Conservation (phyloP, 306 rosid species). For the Corylus heterophylla region DNA sequence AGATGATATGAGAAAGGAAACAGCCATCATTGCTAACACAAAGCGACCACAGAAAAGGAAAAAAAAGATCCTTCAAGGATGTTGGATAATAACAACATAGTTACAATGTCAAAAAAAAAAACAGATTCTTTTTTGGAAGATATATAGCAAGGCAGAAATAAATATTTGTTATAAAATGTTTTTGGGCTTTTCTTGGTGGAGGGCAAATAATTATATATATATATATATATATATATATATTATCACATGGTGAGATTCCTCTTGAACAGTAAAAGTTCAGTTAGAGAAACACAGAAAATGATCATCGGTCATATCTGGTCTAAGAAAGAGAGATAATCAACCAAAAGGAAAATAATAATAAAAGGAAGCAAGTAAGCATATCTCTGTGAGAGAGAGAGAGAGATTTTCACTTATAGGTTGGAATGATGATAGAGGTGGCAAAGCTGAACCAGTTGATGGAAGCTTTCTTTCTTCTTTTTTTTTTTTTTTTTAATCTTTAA, state of each 20-base stretch:
- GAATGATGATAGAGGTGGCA: constrained; percentile 51
- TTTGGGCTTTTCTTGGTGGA: constrained; percentile 10
- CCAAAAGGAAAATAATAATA: not conserved
- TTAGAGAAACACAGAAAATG: constrained; percentile 40
- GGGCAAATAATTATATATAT: not conserved
- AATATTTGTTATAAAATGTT: constrained; percentile 8
- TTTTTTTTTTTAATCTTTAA: not conserved
- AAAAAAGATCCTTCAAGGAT: constrained; percentile 34
- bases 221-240: not conserved
- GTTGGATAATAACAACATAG: constrained; percentile 35
- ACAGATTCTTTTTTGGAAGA: constrained; percentile 33
- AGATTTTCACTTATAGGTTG: constrained; percentile 15
- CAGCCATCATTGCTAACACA: constrained; percentile 69
- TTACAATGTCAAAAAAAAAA: constrained; percentile 30
- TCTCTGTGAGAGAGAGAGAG: constrained; percentile 12
- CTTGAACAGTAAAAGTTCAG: constrained; percentile 28
- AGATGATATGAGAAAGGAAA: constrained; percentile 46
- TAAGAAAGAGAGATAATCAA: not conserved
- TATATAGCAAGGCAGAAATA: constrained; percentile 4
- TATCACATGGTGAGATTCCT: constrained; percentile 22
- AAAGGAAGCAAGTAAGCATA: not conserved
- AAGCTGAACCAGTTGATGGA: constrained; percentile 35
- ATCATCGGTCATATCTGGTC: constrained; percentile 21
- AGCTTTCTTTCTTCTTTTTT: not conserved
- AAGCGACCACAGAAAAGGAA: constrained; percentile 45